Evolutionary conservation across 1,284 basidiomycete genomes (phyloP).

Genomic region (Moesziomyces parantarcticus): DNA sequence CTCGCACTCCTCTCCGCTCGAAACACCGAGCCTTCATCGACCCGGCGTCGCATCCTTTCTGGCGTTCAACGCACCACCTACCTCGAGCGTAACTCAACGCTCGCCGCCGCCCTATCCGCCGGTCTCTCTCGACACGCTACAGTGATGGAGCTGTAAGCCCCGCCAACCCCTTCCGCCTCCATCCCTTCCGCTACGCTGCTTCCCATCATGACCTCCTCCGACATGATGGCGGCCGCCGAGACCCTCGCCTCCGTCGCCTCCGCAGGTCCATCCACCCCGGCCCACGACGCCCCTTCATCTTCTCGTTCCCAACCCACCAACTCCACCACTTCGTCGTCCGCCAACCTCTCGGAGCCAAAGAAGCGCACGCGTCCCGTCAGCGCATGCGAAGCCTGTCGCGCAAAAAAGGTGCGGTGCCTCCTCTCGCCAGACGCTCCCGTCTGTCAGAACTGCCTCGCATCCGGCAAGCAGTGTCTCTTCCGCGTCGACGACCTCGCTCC

Average conservation of each 20-base stretch:
- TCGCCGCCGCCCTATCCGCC: no score
- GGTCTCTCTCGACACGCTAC: neutral
- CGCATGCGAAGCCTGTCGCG: constrained; percentile 60
- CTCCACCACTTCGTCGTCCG: constrained; percentile 5
- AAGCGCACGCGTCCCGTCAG: constrained; percentile 60
- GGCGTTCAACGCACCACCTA: no score
- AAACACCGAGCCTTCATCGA: neutral
- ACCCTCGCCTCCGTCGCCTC: constrained; percentile 49
- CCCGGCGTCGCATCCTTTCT: neutral
- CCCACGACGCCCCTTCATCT: constrained; percentile 7
- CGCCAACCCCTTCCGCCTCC: neutral
- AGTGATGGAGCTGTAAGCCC: neutral
- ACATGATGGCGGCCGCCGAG: constrained; percentile 53
- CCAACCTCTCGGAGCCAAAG: constrained; percentile 37
- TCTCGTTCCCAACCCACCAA: constrained; percentile 14
- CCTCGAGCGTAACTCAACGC: neutral
- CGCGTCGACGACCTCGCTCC: constrained; percentile 60
- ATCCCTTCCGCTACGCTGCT: neutral
- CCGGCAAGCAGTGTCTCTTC: constrained; percentile 61
- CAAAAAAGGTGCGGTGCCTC: constrained; percentile 61
- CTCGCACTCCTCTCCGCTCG: neutral
- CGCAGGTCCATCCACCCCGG: constrained; percentile 36
- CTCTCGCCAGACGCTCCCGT: constrained; percentile 55
- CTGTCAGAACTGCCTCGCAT: constrained; percentile 57
- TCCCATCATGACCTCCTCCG: constrained; percentile 38